These are phyloP conservation scores for Naumovozyma baii DNA, from an alignment of 805 yeast species.

Conservation along the genomic window DNA sequence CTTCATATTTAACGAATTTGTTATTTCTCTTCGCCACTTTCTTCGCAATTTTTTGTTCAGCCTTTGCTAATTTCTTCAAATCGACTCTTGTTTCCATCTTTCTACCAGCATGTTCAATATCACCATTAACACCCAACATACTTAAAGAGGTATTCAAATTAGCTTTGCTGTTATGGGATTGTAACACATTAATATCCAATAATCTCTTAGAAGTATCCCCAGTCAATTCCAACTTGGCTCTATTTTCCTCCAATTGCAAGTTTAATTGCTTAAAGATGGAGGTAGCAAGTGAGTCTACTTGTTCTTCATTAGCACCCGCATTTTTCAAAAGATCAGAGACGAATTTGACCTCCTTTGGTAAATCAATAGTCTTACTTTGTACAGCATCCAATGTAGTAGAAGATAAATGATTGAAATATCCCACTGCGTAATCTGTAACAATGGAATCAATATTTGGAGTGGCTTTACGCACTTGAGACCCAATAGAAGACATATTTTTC, in stretches of 20 bases:
- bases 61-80: slow-evolving; percentile 91
- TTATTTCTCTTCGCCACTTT: slow-evolving; percentile 85
- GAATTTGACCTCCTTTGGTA: slow-evolving; percentile 58
- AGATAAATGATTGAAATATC: slow-evolving; percentile 79
- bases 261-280: slow-evolving; percentile 41
- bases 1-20: slow-evolving; percentile 80
- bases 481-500: slow-evolving; percentile 32
- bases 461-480: slow-evolving; percentile 68
- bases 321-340: slow-evolving; percentile 53
- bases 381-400: slow-evolving; percentile 72
- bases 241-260: slow-evolving; percentile 51
- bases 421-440: slow-evolving; percentile 81
- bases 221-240: slow-evolving; percentile 64
- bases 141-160: slow-evolving; percentile 70
- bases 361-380: slow-evolving; percentile 60
- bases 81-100: slow-evolving; percentile 91
- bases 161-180: slow-evolving; percentile 51
- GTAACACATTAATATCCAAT: slow-evolving; percentile 64
- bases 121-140: slow-evolving; percentile 66
- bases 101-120: slow-evolving; percentile 86
- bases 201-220: slow-evolving; percentile 86
- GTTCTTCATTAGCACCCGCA: slow-evolving; percentile 69
- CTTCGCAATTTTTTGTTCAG: slow-evolving; percentile 93
- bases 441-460: slow-evolving; percentile 79
- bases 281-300: slow-evolving; percentile 41